These are phyloP conservation scores for Pythium rishiriense DNA, from an alignment of 352 stramenopile genomes.

Conservation along the genomic window DNA sequence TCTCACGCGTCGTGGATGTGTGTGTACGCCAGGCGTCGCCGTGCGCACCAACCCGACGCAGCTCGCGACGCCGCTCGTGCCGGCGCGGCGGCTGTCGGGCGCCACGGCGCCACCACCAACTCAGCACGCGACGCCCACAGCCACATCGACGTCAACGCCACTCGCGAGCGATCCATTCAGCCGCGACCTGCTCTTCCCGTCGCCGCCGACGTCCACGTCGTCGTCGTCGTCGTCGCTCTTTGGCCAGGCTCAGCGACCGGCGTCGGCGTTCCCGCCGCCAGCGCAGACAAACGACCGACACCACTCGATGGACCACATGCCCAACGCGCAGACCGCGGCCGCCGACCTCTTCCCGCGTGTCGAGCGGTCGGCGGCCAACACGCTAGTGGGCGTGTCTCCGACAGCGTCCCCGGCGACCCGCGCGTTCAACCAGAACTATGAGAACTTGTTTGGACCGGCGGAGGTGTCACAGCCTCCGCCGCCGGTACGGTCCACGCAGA, in stretches of 20 bases:
- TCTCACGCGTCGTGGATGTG: too few relatives aligned
- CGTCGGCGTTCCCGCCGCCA: not conserved
- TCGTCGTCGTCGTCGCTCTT: slow-evolving; percentile 6
- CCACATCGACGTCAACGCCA: not conserved
- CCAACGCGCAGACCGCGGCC: slow-evolving; percentile 10
- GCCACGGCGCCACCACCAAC: slow-evolving; percentile 17
- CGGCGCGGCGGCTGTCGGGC: slow-evolving; percentile 33
- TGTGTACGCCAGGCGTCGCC: slow-evolving; percentile 37
- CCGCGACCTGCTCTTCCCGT: slow-evolving; percentile 20
- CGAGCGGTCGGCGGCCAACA: slow-evolving; percentile 33
- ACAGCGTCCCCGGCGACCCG: slow-evolving; percentile 29
- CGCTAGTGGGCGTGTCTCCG: slow-evolving; percentile 41
- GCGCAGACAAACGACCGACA: slow-evolving; percentile 9
- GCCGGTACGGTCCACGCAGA: slow-evolving; percentile 42
- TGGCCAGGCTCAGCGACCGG: not conserved
- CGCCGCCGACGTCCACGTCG: slow-evolving; percentile 15
- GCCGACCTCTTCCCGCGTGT: slow-evolving; percentile 31
- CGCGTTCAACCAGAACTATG: slow-evolving; percentile 29
- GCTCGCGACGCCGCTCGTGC: slow-evolving; percentile 57
- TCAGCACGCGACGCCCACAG: not conserved
- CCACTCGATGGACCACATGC: slow-evolving; percentile 29
- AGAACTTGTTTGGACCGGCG: slow-evolving; percentile 44
- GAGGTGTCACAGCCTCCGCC: slow-evolving; percentile 11
- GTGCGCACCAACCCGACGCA: slow-evolving; percentile 53
- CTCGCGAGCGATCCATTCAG: slow-evolving; percentile 9